Evolutionary conservation across 768 basidiomycete genomes (phyloP), one percentile per base, ranked within the genome.

Genomic region (Mycena vitilis): DNA sequence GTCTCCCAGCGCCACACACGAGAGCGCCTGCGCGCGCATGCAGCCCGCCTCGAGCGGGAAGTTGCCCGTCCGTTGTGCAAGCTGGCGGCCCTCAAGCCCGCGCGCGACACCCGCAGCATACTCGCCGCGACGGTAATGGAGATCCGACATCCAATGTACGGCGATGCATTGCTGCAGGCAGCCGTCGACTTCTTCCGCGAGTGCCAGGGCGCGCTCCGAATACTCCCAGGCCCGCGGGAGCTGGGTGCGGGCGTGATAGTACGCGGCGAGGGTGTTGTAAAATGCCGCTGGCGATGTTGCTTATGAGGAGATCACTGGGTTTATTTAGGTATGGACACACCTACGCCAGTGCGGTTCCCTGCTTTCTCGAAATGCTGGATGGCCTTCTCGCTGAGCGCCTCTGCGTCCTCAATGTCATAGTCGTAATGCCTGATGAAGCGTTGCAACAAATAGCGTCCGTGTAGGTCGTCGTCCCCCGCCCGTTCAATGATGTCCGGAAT

Each of bases 11-110:
- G 47, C 22, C 8, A 48, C 47, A 22, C 47, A 48, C 47, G 47
- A 48, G n/a, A 48, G 47, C 47, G 47, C 47, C 47, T 48, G 47
- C n/a, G 47, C 47, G 47, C 47, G 47, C n/a, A 48, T 48, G 13
- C 47, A 48, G 3, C 9, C 47, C 10, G 47, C 47, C 13, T 48
- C 12, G n/a, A 48, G 47, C 8, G 47, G 47, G 15, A 48, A 48
- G 47, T 48, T 22, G n/a, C 47, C 47, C 6, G 44, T 6, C 2
- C 44, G 44, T 16, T 16, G 13, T 18, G 44, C 44, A 18, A 45
- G 44, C 6, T 6, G 44, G 15, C 44, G 44, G 44, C 44, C 44
- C 7, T 45, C 44, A 16, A 20, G 3, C 12, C 44, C 44, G 44
- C 44, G 44, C 44, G 44, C 44, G 15, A 45, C 16, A 16, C 44